Evolutionary conservation across 148 eudicot genomes (phyloP), one percentile per base, ranked within the genome.

Genomic region (Hydrangea macrophylla): DNA sequence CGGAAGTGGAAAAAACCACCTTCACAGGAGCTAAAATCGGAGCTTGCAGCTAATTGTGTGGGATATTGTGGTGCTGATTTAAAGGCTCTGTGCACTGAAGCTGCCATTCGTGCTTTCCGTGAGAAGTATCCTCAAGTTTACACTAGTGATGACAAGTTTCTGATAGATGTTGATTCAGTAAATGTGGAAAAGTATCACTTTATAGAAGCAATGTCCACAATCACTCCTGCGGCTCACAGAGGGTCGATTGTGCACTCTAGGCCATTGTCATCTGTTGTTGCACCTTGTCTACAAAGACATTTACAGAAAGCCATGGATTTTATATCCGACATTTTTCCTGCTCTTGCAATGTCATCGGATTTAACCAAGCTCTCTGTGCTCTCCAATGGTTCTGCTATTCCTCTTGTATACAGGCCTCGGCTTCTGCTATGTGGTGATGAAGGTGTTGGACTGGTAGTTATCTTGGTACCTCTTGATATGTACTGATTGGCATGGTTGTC

Each of bases 61-160:
- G 99, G 99, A 48, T 95, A 95, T 65, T 95, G 99, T 81, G 99
- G 99, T 70, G 99, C 99, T 84, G 99, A 95, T 77, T 74, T 95
- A 69, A 95, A 95, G 76, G 99, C 99, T 58, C 81, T 95, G 40
- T 91, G 99, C 75, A 95, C 99, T 63, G 99, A 95, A 84, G 99
- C 99, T 75, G 99, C 99, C 62, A 95, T 95, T 69, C 96, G 92
- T 42, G 99, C 97, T 40, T 95, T 95, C 55, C 97, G 99, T 60
- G 97, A 95, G 78, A 95, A 85, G 68, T 95, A 91, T 77, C 99
- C 99, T 72, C 99, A 95, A 70, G 99, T 95, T 70, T 95, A 95
- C 80, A 95, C 99, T 44, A 91, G 97, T 62, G 99, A 95, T 80
- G 99, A 95, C 80, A 91, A 91, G 78, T 95, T 95, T 54, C 23